Evolutionary conservation across 495 filamentous ascomycete species (phyloP).

Genomic region (Massariosphaeria phaeospora): DNA sequence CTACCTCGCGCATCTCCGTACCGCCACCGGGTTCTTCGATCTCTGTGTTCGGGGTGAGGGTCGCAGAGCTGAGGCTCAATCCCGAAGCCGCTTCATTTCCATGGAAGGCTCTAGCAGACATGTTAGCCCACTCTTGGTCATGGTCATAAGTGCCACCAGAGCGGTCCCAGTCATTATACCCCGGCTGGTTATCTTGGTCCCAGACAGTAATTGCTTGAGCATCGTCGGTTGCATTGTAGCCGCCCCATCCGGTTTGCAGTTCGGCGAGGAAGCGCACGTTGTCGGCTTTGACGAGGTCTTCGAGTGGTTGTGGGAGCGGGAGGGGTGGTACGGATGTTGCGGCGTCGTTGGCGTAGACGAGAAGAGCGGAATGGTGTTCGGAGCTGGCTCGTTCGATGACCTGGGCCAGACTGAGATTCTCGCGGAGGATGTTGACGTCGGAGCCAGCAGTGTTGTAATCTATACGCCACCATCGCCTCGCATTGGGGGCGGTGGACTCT

Average conservation of each 20-base stretch:
- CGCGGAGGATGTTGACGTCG: constrained; percentile 13
- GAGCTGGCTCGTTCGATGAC: constrained; percentile 25
- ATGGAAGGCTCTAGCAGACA: constrained; percentile 13
- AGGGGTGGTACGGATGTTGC: constrained; percentile 1
- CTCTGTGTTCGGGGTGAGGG: constrained; percentile 30
- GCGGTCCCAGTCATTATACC: background rate
- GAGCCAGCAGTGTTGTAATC: constrained; percentile 13
- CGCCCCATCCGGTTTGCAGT: background rate
- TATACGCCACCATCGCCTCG: constrained; percentile 26
- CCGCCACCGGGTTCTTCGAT: constrained; percentile 11
- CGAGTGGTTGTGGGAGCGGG: constrained; percentile 10
- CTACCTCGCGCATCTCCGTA: constrained; percentile 24
- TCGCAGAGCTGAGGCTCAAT: constrained; percentile 10
- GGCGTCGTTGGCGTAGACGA: constrained; percentile 31
- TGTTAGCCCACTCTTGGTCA: background rate
- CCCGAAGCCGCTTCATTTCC: constrained; percentile 5
- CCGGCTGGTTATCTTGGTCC: background rate
- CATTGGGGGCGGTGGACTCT: background rate
- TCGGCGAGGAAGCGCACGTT: constrained; percentile 22
- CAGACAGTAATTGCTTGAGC: constrained; percentile 1
- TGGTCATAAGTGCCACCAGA: background rate
- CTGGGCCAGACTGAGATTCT: constrained; percentile 1
- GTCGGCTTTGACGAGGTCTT: constrained; percentile 23
- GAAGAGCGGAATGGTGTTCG: constrained; percentile 17
- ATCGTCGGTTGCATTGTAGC: background rate